Evolutionary conservation across 805 yeast species (phyloP), one percentile per base, ranked within the genome.

Genomic region (Ogataea nakhonphanomensis): DNA sequence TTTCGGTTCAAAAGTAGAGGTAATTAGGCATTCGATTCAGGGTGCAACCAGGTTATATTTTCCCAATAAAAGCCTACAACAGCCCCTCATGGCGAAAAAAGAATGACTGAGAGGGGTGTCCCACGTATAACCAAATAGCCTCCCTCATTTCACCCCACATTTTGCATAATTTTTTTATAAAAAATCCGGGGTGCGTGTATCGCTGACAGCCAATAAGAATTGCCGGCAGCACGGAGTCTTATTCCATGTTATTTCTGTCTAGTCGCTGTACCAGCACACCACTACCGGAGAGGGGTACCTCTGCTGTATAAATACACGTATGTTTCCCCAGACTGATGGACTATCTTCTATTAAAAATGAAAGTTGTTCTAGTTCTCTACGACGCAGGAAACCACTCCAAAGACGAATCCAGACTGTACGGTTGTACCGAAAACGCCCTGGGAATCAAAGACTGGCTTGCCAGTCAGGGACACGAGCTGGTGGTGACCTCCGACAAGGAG

Each of bases 391-490:
- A 64, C 27, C 83, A 79, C 54, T 86, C 87, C 43, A 47, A 57
- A 30, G 76, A 81, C 49, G 82, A 79, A 54, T 67, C 79, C 38
- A 70, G 71, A 48, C 70, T 84, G 42, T 69, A 80, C 44, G 95
- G 93, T 20, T 71, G 83, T 48, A 72, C 78, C 47, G 90, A 84
- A 61, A 83, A 83, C 60, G 89, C 84, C 49, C 72, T 85, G 35
- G 93, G 93, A 8, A 69, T 84, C 49, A 71, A 80, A 38, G 58
- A 71, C 41, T 83, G 78, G 70, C 70, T 84, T 33, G 84, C 81
- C 55, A 58, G 65, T 13, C 66, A 79, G 46, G 93, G 91, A 29
- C 87, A 85, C 55, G 73, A 76, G 33, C 65, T 83, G 48, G 73
- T 79, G 21, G 67, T 83, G 31, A 85, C 93, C 34, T 58, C 77